Percentiles rank a stretch among this genome's conserved stretches.
These are phyloP conservation scores for Stachybotrys chartarum DNA, from an alignment of 2,329 filamentous ascomycete species.

Conservation along the genomic window DNA sequence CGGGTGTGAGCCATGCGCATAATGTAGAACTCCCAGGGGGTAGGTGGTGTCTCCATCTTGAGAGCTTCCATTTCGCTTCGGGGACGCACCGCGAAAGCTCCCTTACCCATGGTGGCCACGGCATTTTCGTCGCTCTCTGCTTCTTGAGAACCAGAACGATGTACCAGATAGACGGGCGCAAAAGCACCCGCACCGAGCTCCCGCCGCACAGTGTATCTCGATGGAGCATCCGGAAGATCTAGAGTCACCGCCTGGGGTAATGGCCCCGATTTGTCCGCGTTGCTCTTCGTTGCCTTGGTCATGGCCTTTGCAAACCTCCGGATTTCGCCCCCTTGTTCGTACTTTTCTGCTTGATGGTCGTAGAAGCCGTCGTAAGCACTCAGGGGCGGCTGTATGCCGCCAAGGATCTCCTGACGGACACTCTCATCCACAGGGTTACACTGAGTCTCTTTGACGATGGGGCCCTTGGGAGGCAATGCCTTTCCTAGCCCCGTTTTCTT, in stretches of 20 bases:
- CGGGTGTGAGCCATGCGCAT: conserved; percentile 76
- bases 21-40: conserved; percentile 94
- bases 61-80: conserved; percentile 69
- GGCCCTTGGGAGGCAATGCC: conserved; percentile 48
- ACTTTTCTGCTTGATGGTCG: conserved; percentile 58
- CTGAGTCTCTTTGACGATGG: conserved; percentile 72
- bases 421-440: conserved; percentile 85
- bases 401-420: conserved; percentile 68
- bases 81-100: conserved; percentile 46
- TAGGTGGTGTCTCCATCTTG: conserved; percentile 88
- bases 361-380: conserved; percentile 72
- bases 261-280: conserved; percentile 55
- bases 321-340: conserved; percentile 66
- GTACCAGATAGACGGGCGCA: conserved; percentile 88
- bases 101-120: conserved; percentile 51
- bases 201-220: conserved; percentile 70
- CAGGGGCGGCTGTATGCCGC: conserved; percentile 66
- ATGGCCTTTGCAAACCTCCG: conserved; percentile 71
- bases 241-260: conserved; percentile 56
- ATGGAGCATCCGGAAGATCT: conserved; percentile 55
- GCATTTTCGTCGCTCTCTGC: conserved; percentile 37
- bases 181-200: conserved; percentile 92
- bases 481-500: conserved; percentile 24
- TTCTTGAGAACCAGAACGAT: conserved; percentile 53
- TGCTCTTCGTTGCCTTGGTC: conserved; percentile 46